Percentiles rank a stretch among this genome's conserved stretches.
These are phyloP conservation scores for Pneumocystis sp. DNA, from an alignment of 1,139 yeast species.

Conservation along the genomic window DNA sequence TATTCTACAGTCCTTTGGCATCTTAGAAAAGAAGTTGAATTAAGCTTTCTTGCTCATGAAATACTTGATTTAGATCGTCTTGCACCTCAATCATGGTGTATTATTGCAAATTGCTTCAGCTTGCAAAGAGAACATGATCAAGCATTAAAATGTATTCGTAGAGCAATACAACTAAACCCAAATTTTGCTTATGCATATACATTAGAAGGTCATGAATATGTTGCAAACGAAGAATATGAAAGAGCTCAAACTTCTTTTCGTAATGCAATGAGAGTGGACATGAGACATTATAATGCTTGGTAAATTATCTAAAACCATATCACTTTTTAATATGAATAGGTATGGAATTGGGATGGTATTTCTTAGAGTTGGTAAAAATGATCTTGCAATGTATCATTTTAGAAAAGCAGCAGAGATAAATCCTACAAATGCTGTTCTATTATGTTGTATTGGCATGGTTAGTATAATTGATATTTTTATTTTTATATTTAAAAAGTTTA, in stretches of 20 bases:
- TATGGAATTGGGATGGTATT: constrained; percentile 95
- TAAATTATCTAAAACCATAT: neutral
- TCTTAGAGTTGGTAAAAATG: constrained; percentile 69
- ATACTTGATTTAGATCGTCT: constrained; percentile 49
- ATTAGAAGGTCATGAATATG: constrained; percentile 82
- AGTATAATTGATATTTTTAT: neutral
- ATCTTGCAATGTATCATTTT: constrained; percentile 75
- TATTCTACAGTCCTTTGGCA: constrained; percentile 91
- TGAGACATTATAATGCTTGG: constrained; percentile 83
- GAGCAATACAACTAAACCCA: constrained; percentile 60
- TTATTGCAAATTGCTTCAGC: constrained; percentile 78
- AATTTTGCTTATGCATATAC: constrained; percentile 79
- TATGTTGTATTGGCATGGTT: constrained; percentile 87
- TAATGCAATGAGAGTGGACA: constrained; percentile 58
- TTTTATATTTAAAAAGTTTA: neutral
- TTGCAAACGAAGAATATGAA: constrained; percentile 79
- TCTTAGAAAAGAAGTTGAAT: constrained; percentile 63
- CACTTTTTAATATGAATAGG: neutral
- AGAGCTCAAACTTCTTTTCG: constrained; percentile 77
- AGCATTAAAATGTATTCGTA: constrained; percentile 73
- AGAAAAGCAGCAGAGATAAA: constrained; percentile 76
- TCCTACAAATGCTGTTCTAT: constrained; percentile 76
- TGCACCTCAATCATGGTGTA: constrained; percentile 81
- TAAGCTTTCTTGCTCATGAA: constrained; percentile 72
- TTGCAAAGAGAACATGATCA: constrained; percentile 74